Percentiles rank a stretch among this genome's conserved stretches.
Evolutionary conservation across 495 filamentous ascomycete genomes (phyloP).

Genomic region (Aspergillus mulundensis): DNA sequence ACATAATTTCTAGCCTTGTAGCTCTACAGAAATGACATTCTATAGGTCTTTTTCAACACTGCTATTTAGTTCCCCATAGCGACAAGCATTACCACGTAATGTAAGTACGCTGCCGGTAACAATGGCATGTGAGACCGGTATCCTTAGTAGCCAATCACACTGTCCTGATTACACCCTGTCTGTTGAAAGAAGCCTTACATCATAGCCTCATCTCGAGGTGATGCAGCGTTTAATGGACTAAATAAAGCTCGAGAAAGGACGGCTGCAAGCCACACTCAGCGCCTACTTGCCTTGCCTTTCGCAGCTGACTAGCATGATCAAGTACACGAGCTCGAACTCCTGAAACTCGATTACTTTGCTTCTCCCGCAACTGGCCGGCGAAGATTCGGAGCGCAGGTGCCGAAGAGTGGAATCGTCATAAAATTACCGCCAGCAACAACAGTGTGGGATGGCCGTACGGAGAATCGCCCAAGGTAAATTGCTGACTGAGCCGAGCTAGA

Average conservation of each 20-base stretch:
- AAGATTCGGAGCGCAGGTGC: slow-evolving; percentile 23
- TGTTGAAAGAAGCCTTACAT: slow-evolving; percentile 12
- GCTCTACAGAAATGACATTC: not conserved
- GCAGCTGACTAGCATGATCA: not conserved
- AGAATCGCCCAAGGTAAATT: slow-evolving; percentile 6
- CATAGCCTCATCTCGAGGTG: slow-evolving; percentile 9
- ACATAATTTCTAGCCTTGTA: not conserved
- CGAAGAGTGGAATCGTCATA: slow-evolving; percentile 42
- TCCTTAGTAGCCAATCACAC: slow-evolving; percentile 8
- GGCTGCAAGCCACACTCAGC: not conserved
- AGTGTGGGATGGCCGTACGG: slow-evolving; percentile 18
- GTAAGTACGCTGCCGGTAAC: slow-evolving; percentile 11
- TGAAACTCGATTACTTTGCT: slow-evolving; percentile 19
- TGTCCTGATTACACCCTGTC: slow-evolving; percentile 15
- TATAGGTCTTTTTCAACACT: not conserved
- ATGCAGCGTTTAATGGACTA: not conserved
- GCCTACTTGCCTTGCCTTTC: not conserved
- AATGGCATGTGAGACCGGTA: slow-evolving; percentile 18
- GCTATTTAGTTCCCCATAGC: not conserved
- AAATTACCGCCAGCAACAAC: slow-evolving; percentile 20
- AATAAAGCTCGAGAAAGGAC: not conserved
- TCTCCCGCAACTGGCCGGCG: slow-evolving; percentile 19
- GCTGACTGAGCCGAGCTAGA: slow-evolving; percentile 33
- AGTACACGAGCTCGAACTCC: not conserved
- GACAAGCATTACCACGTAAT: not conserved